These are phyloP conservation scores for Diaporthe citri DNA, from an alignment of 2,329 filamentous ascomycete species.

Conservation along the genomic window DNA sequence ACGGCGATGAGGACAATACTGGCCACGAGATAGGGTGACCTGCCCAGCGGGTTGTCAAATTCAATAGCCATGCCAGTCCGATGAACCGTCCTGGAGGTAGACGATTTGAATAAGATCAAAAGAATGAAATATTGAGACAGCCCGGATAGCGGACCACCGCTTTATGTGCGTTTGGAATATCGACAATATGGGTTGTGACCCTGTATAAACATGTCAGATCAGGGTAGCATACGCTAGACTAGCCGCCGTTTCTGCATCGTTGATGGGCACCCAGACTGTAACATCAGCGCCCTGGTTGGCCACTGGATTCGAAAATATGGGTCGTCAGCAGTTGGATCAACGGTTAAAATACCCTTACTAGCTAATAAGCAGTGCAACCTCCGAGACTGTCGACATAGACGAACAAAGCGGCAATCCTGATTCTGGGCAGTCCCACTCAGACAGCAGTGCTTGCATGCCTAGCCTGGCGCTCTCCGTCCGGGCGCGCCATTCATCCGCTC, in stretches of 20 bases:
- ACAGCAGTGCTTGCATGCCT: neutral
- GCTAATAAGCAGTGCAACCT: neutral
- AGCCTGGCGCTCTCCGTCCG: too few species aligned
- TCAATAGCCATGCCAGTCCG: neutral
- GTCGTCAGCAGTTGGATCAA: neutral
- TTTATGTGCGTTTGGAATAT: neutral
- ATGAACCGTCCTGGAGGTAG: neutral
- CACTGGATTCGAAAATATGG: neutral
- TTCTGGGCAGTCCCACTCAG: slow-evolving; percentile 7
- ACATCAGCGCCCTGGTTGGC: neutral
- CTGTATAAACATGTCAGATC: slow-evolving; percentile 16
- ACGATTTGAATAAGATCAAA: neutral
- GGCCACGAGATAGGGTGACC: neutral
- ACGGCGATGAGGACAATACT: slow-evolving; percentile 9
- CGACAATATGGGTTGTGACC: neutral
- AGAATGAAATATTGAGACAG: neutral
- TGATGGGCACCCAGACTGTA: neutral
- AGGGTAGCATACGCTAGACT: slow-evolving; percentile 17
- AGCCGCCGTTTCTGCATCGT: slow-evolving; percentile 9
- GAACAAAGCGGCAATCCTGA: slow-evolving; percentile 6
- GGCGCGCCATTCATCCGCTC: neutral
- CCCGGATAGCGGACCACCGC: neutral
- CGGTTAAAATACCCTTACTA: neutral
- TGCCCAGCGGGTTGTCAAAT: neutral
- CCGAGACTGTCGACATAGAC: neutral